These are phyloP conservation scores for Globisporangium polare DNA, from an alignment of 352 stramenopile species.

Conservation along the genomic window DNA sequence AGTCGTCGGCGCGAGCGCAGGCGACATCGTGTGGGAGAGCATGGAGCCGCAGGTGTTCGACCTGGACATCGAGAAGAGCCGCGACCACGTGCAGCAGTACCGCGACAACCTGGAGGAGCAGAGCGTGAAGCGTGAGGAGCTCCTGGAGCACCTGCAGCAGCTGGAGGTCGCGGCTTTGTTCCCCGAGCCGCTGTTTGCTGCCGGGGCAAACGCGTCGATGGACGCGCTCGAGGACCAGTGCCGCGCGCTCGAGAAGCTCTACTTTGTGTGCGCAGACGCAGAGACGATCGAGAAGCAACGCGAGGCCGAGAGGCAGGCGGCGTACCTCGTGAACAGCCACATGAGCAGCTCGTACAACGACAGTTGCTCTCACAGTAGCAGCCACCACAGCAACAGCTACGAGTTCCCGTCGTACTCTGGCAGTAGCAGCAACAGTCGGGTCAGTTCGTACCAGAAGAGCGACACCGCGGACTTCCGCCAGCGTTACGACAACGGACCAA, in stretches of 20 bases:
- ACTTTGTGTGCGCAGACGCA: slow-evolving; percentile 47
- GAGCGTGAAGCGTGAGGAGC: slow-evolving; percentile 49
- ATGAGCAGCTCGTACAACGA: background rate
- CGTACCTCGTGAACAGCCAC: slow-evolving; percentile 28
- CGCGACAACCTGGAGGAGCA: slow-evolving; percentile 67
- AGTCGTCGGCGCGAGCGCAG: slow-evolving; percentile 21
- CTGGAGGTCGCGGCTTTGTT: slow-evolving; percentile 51
- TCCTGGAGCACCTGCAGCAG: slow-evolving; percentile 45
- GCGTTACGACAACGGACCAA: slow-evolving; percentile 12
- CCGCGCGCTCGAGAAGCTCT: slow-evolving; percentile 44
- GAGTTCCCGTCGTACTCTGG: slow-evolving; percentile 5
- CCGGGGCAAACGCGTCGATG: slow-evolving; percentile 20
- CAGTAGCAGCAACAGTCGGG: background rate
- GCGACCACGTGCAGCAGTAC: slow-evolving; percentile 76
- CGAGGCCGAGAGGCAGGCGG: slow-evolving; percentile 39
- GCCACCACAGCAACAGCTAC: background rate
- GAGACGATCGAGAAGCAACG: slow-evolving; percentile 52
- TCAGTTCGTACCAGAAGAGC: slow-evolving; percentile 1
- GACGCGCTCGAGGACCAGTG: slow-evolving; percentile 43
- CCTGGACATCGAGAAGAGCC: slow-evolving; percentile 64
- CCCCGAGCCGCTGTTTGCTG: slow-evolving; percentile 25
- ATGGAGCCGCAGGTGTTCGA: slow-evolving; percentile 82
- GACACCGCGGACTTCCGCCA: background rate
- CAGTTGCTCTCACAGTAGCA: background rate
- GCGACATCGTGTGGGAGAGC: slow-evolving; percentile 63